Evolutionary conservation across 2,329 filamentous ascomycete genomes (phyloP).

Genomic region (Penicillium glabrum): DNA sequence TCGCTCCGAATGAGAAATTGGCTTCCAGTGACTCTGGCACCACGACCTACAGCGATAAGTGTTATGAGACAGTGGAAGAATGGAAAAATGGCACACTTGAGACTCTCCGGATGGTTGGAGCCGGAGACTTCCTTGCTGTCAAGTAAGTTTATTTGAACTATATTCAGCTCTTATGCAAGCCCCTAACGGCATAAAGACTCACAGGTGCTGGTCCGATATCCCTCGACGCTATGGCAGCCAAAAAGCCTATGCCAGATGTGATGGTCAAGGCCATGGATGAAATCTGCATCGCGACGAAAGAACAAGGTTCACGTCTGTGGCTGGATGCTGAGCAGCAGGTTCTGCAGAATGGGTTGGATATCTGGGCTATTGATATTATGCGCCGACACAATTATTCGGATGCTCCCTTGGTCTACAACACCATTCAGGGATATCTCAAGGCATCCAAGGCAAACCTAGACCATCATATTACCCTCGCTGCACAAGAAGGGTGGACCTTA

Average conservation of each 20-base stretch:
- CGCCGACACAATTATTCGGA: conserved; percentile 40
- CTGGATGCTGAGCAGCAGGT: conserved; percentile 50
- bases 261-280: conserved; percentile 35
- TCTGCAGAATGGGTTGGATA: conserved; percentile 45
- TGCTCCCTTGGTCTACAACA: conserved; percentile 41
- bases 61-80: conserved; percentile 18
- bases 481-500: conserved; percentile 40
- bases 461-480: conserved; percentile 39
- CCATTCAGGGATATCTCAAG: conserved; percentile 50
- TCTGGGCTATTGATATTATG: conserved; percentile 50
- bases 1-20: conserved; percentile 50
- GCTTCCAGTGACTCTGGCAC: conserved; percentile 9
- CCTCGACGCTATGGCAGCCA: conserved; percentile 17
- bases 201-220: conserved; percentile 22
- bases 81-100: conserved; percentile 23
- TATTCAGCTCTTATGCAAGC: not conserved
- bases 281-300: conserved; percentile 36
- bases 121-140: conserved; percentile 21
- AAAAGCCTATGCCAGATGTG: conserved; percentile 14
- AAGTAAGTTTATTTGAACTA: conserved; percentile 12
- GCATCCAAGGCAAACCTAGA: conserved; percentile 38
- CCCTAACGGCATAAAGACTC: conserved; percentile 8
- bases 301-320: conserved; percentile 42
- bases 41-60: conserved; percentile 14
- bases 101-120: conserved; percentile 21